Evolutionary conservation across 1,139 yeast species (phyloP).

Genomic region (Blastobotrys persicus): DNA sequence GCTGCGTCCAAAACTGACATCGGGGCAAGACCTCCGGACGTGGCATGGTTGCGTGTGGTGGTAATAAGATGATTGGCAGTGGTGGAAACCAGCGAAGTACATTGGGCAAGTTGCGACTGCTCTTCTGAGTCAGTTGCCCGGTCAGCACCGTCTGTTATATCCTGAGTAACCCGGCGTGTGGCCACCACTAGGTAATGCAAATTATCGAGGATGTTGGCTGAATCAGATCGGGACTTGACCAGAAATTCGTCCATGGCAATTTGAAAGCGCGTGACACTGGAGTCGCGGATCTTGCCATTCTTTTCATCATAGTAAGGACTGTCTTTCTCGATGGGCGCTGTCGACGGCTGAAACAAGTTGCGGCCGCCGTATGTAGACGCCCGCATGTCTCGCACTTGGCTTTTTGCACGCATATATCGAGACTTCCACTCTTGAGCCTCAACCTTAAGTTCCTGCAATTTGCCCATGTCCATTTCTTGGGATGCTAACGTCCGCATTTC

Average conservation of each 20-base stretch:
- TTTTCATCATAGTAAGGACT: conserved; percentile 26
- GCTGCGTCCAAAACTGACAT: conserved; percentile 73
- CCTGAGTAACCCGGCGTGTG: conserved; percentile 38
- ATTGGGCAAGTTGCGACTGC: conserved; percentile 33
- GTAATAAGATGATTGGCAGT: conserved; percentile 76
- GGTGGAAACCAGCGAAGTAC: conserved; percentile 51
- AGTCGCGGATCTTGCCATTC: conserved; percentile 30
- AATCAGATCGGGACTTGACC: conserved; percentile 29
- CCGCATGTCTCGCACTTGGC: conserved; percentile 33
- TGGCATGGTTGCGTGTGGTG: conserved; percentile 71
- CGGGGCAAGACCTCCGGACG: conserved; percentile 65
- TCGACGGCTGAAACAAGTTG: conserved; percentile 23
- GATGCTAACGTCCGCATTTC: conserved; percentile 43
- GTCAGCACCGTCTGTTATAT: conserved; percentile 39
- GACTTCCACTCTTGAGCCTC: conserved; percentile 41
- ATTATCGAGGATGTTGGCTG: conserved; percentile 30
- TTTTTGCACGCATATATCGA: conserved; percentile 35
- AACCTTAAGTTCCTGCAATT: conserved; percentile 34
- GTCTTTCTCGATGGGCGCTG: conserved; percentile 22
- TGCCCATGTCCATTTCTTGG: conserved; percentile 20
- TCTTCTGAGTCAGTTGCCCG: conserved; percentile 18
- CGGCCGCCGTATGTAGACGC: conserved; percentile 29
- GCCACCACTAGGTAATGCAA: conserved; percentile 39
- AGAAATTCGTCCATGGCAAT: conserved; percentile 36
- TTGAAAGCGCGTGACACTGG: conserved; percentile 33